Base-by-base conservation (phyloP, 257 asterid species). In the Nicotiana otophora region DNA sequence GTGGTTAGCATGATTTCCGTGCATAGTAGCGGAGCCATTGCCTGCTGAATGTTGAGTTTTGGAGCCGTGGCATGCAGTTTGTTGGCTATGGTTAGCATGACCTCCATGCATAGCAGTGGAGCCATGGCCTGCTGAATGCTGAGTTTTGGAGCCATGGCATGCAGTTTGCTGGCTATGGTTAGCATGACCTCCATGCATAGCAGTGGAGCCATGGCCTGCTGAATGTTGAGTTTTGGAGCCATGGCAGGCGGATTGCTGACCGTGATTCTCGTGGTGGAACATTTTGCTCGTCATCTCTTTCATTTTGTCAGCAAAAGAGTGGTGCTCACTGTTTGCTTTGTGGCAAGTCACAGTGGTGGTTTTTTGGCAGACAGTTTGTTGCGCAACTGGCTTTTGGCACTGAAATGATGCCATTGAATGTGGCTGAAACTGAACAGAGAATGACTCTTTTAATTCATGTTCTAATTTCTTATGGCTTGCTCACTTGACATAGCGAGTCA, bases 381-480 rank as follows among this genome's bases (percentile, higher is more conserved):
- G 64, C 1, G 11, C 78, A 31, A 53, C 78, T 51, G 75, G 65
- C 62, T 33, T 65, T 36, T 81, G 77, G 67, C 83, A 64, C 68
- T 81, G 83, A 23, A 19, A 33, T 16, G 78, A 53, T n/a, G 83
- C 78, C 83, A 81, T 81, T 81, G 83, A n/a, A 19, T 51, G 2
- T 5, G 9, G 0, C 7, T 51, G 80, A 26, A 48, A 31, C 51
- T 34, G 23, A 66, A 64, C 60, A 63, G 39, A 81, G 61, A 65
- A 3, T 23, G 34, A n/a, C 48, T 26, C 42, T 66, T 51, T 16
- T 63, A 23, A 65, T 65, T 66, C 12, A 57, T 28, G 11, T 81
- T 42, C 20, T 81, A 31, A 33, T 62, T 42, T 26, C 63, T 28
- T 65, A 48, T 81, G 78, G 63, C 75, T 81, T 36, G 28, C 83